These are phyloP conservation scores for Mangifera indica DNA, from an alignment of 345 rosid genomes.

Conservation along the genomic window DNA sequence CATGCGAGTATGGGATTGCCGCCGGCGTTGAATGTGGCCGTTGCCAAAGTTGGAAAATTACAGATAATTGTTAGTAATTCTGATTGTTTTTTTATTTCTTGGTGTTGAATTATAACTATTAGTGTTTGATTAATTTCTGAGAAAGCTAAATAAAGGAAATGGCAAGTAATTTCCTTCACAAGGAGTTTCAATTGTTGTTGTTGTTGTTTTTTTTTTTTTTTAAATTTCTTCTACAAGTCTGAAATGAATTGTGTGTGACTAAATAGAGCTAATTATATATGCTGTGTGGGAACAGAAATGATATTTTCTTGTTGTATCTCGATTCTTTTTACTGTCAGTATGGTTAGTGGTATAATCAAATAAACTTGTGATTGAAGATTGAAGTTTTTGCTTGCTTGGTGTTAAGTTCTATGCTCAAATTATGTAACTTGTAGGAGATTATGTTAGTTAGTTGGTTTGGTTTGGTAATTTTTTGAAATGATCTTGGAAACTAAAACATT, in stretches of 20 bases:
- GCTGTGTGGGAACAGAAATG: slow-evolving; percentile 1
- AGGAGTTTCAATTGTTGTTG: background rate
- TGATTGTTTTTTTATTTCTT: background rate
- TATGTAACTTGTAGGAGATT: background rate
- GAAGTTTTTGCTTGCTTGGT: background rate
- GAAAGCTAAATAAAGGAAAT: background rate
- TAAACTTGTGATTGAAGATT: background rate
- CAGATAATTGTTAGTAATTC: slow-evolving; percentile 65
- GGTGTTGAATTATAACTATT: background rate
- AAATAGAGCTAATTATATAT: background rate
- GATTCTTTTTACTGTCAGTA: background rate
- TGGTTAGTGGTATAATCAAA: background rate
- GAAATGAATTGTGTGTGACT: background rate
- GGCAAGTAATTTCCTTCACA: background rate
- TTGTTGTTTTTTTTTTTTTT: background rate
- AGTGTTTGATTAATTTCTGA: slow-evolving; percentile 1
- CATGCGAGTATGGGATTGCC: slow-evolving; percentile 99
- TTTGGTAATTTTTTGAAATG: background rate
- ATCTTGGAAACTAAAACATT: background rate
- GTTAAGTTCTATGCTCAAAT: background rate
- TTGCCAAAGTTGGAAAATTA: slow-evolving; percentile 84
- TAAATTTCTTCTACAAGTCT: background rate
- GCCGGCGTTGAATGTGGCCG: slow-evolving; percentile 80
- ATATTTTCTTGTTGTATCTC: background rate
- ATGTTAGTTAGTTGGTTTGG: background rate